Conservation (phyloP, 768 basidiomycete species). For the Mycena venus region DNA sequence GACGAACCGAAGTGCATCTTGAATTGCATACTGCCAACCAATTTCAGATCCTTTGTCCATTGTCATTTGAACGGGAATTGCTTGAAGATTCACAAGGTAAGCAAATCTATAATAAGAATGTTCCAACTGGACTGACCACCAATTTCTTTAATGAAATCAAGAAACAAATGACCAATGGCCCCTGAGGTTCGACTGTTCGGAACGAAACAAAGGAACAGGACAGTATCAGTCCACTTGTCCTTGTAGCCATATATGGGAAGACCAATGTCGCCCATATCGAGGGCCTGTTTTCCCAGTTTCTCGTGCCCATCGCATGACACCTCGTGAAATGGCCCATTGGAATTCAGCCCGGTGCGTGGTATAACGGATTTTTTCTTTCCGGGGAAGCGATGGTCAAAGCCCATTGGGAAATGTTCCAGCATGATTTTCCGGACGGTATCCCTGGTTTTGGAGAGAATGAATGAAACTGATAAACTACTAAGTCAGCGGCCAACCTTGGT, state of each 20-base stretch:
- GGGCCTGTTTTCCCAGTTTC: too few relatives aligned
- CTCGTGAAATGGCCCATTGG: conserved; percentile 39
- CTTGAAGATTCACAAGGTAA: conserved; percentile 22
- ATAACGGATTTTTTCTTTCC: conserved; percentile 22
- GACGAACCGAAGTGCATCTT: conserved; percentile 2
- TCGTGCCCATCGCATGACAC: too few relatives aligned
- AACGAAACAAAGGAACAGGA: conserved; percentile 37
- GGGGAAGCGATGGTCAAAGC: conserved; percentile 30
- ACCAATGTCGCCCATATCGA: too few relatives aligned
- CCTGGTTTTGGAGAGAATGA: neutral
- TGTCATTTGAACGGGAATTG: conserved; percentile 43
- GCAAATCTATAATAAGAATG: neutral
- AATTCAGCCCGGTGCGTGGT: neutral
- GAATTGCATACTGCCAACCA: conserved; percentile 38
- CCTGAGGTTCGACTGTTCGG: conserved; percentile 39
- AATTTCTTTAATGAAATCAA: conserved; percentile 46
- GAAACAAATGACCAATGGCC: conserved; percentile 46
- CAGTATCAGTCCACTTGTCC: conserved; percentile 42
- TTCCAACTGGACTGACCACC: conserved; percentile 35
- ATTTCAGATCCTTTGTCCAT: conserved; percentile 47
- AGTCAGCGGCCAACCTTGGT: neutral
- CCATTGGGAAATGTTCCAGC: conserved; percentile 27
- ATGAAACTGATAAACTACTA: neutral
- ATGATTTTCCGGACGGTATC: conserved; percentile 8
- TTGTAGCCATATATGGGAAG: conserved; percentile 21